These are phyloP conservation scores for Rhizoclosmatium globosum DNA, from an alignment of 192 early-diverging fungal species.

Conservation along the genomic window DNA sequence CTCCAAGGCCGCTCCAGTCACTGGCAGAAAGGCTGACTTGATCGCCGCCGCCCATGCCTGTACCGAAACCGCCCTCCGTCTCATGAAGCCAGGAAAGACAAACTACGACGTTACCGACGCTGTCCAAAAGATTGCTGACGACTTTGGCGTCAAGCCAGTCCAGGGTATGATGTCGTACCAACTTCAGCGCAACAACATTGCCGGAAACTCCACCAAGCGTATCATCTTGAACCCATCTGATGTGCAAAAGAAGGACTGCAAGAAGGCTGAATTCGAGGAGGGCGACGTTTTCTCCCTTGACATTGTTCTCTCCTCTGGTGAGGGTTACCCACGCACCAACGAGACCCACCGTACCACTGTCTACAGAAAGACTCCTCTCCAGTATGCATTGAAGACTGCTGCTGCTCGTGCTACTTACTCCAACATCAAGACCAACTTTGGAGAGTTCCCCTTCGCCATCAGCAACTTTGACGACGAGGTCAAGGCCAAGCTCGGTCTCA, in stretches of 20 bases:
- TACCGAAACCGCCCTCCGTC: constrained; percentile 82
- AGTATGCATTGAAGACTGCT: constrained; percentile 89
- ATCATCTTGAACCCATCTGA: constrained; percentile 91
- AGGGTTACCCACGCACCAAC: constrained; percentile 77
- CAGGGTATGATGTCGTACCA: constrained; percentile 94
- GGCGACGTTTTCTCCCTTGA: constrained; percentile 95
- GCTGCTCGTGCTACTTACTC: constrained; percentile 76
- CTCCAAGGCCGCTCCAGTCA: constrained; percentile 68
- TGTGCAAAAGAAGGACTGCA: constrained; percentile 75
- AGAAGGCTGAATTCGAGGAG: constrained; percentile 68
- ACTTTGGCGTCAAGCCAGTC: constrained; percentile 87
- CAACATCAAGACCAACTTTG: constrained; percentile 82
- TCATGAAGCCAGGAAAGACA: constrained; percentile 86
- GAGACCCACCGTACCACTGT: constrained; percentile 83
- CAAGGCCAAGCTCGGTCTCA: constrained; percentile 90
- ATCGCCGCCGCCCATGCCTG: constrained; percentile 87
- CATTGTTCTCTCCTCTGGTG: constrained; percentile 87
- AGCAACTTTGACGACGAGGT: constrained; percentile 88
- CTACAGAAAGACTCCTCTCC: constrained; percentile 80
- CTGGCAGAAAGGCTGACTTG: constrained; percentile 86
- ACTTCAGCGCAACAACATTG: constrained; percentile 84
- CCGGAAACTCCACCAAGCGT: constrained; percentile 82
- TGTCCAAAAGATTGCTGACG: constrained; percentile 79
- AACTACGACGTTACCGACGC: constrained; percentile 78
- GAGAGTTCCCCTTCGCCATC: constrained; percentile 88